phyloP scores from a whole-genome alignment of 306 rosid species.

The Trichosanthes cucumerina region DNA sequence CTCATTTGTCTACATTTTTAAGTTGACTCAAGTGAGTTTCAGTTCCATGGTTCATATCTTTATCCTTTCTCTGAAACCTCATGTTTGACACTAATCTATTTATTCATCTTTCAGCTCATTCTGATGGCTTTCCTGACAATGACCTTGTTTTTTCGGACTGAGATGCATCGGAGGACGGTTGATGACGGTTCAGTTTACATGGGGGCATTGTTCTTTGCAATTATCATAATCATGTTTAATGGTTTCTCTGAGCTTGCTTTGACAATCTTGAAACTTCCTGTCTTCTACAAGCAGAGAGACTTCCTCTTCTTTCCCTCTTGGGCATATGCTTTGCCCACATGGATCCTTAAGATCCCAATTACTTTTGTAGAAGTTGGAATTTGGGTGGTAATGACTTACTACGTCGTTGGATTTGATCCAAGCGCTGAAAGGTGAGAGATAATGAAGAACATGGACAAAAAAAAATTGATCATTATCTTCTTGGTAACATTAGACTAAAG shows the following conservation, averaged over 20 bases:
- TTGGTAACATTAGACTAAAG: neutral
- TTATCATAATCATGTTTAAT: slow-evolving; percentile 23
- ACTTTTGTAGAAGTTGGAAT: slow-evolving; percentile 23
- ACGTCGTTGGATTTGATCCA: slow-evolving; percentile 36
- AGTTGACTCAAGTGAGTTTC: slow-evolving; percentile 15
- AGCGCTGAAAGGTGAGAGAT: slow-evolving; percentile 17
- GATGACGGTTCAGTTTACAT: slow-evolving; percentile 17
- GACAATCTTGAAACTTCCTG: slow-evolving; percentile 37
- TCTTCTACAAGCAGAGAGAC: slow-evolving; percentile 40
- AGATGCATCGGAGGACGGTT: slow-evolving; percentile 21
- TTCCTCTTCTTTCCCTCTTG: slow-evolving; percentile 32
- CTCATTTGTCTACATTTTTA: slow-evolving; percentile 34
- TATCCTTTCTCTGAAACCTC: neutral
- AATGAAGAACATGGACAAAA: neutral
- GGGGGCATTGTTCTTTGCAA: slow-evolving; percentile 27
- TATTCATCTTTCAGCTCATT: slow-evolving; percentile 15
- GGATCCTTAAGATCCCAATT: slow-evolving; percentile 33
- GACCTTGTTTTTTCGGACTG: slow-evolving; percentile 26
- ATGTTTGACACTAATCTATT: neutral
- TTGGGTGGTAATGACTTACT: slow-evolving; percentile 34
- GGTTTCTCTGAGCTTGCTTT: slow-evolving; percentile 31
- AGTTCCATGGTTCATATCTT: neutral
- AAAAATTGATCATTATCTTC: neutral
- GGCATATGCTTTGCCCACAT: slow-evolving; percentile 29
- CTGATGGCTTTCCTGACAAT: slow-evolving; percentile 16